Evolutionary conservation across 2,329 filamentous ascomycete genomes (phyloP).

Genomic region (Daldinia sp.): DNA sequence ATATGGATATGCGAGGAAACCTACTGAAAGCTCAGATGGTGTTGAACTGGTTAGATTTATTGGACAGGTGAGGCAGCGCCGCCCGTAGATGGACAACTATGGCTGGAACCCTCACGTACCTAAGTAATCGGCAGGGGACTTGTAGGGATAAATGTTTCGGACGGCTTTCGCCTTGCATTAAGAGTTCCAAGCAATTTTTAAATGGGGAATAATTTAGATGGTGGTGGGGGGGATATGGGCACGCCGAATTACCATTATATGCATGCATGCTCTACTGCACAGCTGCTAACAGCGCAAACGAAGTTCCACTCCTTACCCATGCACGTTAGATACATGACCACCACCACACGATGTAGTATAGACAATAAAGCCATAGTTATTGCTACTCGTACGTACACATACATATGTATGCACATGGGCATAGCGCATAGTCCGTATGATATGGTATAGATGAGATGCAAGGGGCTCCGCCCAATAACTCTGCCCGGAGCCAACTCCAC

Average conservation of each 20-base stretch:
- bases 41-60: conserved; percentile 55
- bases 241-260: conserved; percentile 2
- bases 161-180: conserved; percentile 7
- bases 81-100: background rate
- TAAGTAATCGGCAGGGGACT: conserved; percentile 7
- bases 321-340: conserved; percentile 6
- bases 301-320: background rate
- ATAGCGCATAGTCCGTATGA: background rate
- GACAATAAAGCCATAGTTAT: conserved; percentile 18
- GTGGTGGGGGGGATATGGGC: conserved; percentile 4
- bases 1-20: conserved; percentile 58
- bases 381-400: conserved; percentile 1
- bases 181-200: background rate
- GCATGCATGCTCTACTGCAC: conserved; percentile 16
- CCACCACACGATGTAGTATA: background rate
- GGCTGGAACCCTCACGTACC: conserved; percentile 3
- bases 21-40: conserved; percentile 60
- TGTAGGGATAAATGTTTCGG: conserved; percentile 7
- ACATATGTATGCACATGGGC: background rate
- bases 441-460: conserved; percentile 9
- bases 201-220: background rate
- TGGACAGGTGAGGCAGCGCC: conserved; percentile 34
- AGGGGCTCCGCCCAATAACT: conserved; percentile 19
- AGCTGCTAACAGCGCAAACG: conserved; percentile 1
- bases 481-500: conserved; percentile 10